Base-by-base conservation (phyloP, 2,329 filamentous ascomycete species). In the Colletotrichum gloeosporioides region DNA sequence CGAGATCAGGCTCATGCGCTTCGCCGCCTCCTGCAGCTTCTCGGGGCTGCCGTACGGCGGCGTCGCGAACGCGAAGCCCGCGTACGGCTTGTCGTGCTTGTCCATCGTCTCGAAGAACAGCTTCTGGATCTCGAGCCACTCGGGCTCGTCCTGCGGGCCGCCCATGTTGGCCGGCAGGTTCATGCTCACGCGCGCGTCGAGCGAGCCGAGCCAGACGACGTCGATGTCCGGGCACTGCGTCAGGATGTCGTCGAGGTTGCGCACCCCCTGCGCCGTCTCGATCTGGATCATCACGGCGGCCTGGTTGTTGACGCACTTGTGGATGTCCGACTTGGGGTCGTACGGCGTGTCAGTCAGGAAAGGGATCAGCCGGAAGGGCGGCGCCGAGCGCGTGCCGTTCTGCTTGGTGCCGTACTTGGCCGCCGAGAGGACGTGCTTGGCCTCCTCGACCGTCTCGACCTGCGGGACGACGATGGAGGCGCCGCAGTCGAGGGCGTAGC, bases 251-350 rank as follows among this genome's bases (percentile, higher is more conserved):
- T 89, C 87, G n/a, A 89, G 86, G 79, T 89, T 89, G 69, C 86
- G 80, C 73, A 89, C 81, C 59, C 83, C 87, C 68, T 83, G 80
- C 6, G 85, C 78, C 1, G 83, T 81, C 79, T 89, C 88, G 53
- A 89, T 86, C 79, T 89, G 88, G 64, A 89, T 87, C 81, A 88
- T 86, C 73, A 89, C 80, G 62, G 88, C 87, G 1, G 88, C 87
- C 79, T 88, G 87, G 68, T 86, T 79, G 80, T 89, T 89, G 34
- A 87, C 67, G 76, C 84, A 85, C 75, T 84, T 79, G 75, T 84
- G 83, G 9, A 88, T 73, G 34, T 85, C 82, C 6, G 80, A 75
- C n/a, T 74, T 75, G 12, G 82, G 71, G 70, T 87, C 82, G 62
- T 78, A 79, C 22, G 83, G 71, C 5, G 29, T 79, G 79, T 89